A percentile compares a stretch with the other conserved stretches of the same genome.
phyloP scores from a whole-genome alignment of 768 basidiomycete species.

The Boletus sp. region DNA sequence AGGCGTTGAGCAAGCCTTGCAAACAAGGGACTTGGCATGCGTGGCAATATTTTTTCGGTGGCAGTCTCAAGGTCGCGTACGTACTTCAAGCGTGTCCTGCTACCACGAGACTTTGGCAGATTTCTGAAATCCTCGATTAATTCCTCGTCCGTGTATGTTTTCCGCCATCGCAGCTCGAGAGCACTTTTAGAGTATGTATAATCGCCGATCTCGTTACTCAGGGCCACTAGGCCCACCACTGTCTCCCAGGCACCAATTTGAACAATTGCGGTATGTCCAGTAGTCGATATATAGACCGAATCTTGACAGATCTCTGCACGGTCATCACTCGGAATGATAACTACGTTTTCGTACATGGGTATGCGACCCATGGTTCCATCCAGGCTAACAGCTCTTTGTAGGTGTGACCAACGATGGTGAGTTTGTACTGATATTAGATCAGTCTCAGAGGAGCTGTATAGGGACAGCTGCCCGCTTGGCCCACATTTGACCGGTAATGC shows the following conservation, averaged over 20 bases:
- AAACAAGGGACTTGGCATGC: not conserved
- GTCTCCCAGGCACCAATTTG: not conserved
- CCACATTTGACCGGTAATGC: not conserved
- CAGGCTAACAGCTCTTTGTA: not conserved
- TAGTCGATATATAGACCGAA: too few relatives aligned
- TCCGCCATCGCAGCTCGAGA: not conserved
- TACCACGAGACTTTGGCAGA: not conserved
- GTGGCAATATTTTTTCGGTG: conserved; percentile 11
- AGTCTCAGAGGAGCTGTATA: not conserved
- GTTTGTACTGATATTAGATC: not conserved
- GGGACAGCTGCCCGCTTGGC: not conserved
- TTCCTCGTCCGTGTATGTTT: too few relatives aligned
- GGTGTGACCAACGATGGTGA: not conserved
- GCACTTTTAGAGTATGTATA: not conserved
- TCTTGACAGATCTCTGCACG: not conserved
- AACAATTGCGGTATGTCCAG: not conserved
- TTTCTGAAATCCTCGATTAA: not conserved
- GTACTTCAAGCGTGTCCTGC: too few relatives aligned
- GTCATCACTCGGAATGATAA: not conserved
- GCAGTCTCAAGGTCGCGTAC: not conserved
- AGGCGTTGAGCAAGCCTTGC: conserved; percentile 19
- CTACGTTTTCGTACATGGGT: not conserved
- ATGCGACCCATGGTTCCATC: not conserved
- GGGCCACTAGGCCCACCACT: not conserved
- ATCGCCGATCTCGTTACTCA: not conserved